Percentiles rank a stretch among this genome's conserved stretches.
These are phyloP conservation scores for Hermanozyma aechmeae DNA, from an alignment of 805 yeast genomes.

Conservation along the genomic window DNA sequence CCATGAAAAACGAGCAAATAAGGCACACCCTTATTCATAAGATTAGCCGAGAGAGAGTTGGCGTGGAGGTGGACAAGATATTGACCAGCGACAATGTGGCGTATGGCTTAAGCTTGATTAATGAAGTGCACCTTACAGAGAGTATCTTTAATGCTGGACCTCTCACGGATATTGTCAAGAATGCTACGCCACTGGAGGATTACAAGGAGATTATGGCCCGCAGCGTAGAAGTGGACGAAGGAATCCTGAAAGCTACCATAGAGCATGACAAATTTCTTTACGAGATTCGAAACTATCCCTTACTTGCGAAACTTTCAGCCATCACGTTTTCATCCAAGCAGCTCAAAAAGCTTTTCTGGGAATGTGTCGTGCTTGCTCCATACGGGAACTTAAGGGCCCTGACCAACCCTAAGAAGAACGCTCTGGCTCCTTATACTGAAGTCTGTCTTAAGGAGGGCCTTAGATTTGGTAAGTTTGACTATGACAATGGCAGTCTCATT, in stretches of 20 bases:
- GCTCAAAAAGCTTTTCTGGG: conserved; percentile 30
- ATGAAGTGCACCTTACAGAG: conserved; percentile 43
- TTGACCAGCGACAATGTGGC: conserved; percentile 54
- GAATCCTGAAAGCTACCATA: conserved; percentile 14
- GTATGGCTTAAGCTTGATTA: conserved; percentile 54
- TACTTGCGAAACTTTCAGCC: neutral
- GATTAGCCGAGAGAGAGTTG: conserved; percentile 85
- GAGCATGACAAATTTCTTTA: neutral
- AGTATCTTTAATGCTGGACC: conserved; percentile 42
- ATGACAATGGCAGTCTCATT: conserved; percentile 40
- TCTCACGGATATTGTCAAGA: conserved; percentile 8
- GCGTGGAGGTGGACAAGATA: conserved; percentile 74
- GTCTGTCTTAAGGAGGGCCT: conserved; percentile 60
- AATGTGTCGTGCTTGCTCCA: conserved; percentile 40
- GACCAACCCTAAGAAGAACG: conserved; percentile 28
- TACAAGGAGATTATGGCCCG: conserved; percentile 9
- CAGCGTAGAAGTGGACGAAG: conserved; percentile 6
- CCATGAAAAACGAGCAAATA: conserved; percentile 57
- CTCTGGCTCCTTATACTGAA: conserved; percentile 32
- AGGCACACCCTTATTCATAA: conserved; percentile 54
- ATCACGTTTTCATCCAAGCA: conserved; percentile 1
- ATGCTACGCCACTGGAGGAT: conserved; percentile 9
- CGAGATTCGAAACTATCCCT: neutral
- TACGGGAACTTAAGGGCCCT: conserved; percentile 32
- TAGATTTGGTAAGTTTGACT: conserved; percentile 50